Evolutionary conservation across 768 basidiomycete species (phyloP).

Genomic region (Cyclocybe cylindracea): DNA sequence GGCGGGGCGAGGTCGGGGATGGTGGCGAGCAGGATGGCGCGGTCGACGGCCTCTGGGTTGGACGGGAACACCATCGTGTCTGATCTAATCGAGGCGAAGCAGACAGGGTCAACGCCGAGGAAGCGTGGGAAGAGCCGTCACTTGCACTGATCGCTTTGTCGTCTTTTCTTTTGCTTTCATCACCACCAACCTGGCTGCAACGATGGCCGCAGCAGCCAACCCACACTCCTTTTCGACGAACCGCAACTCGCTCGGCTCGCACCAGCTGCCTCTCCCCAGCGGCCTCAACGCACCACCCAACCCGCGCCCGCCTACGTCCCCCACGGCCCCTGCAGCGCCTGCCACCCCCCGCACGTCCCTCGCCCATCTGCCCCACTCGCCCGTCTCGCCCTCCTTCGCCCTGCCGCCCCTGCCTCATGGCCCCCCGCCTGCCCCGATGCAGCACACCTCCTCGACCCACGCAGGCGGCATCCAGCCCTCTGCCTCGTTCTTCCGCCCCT

Average conservation of each 20-base stretch:
- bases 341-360: conserved; percentile 13
- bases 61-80: conserved; percentile 10
- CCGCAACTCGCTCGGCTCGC: conserved; percentile 25
- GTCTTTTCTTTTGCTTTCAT: background rate
- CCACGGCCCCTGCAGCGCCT: conserved; percentile 16
- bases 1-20: conserved; percentile 52
- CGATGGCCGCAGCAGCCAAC: conserved; percentile 22
- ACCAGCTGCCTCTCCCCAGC: conserved; percentile 35
- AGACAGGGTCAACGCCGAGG: too few species aligned
- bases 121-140: too few species aligned
- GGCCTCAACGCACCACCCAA: conserved; percentile 26
- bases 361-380: conserved; percentile 12
- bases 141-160: background rate
- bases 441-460: conserved; percentile 52
- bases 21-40: conserved; percentile 54
- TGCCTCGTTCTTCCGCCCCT: conserved; percentile 76
- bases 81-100: conserved; percentile 13
- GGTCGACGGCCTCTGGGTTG: conserved; percentile 12
- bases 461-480: conserved; percentile 78
- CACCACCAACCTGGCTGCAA: background rate
- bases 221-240: conserved; percentile 24
- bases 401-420: conserved; percentile 13
- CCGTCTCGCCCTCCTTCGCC: conserved; percentile 15
- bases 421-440: too few species aligned
- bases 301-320: conserved; percentile 14